Evolutionary conservation across 345 rosid genomes (phyloP), one percentile per base, ranked within the genome.

Genomic region (Populus nigra): DNA sequence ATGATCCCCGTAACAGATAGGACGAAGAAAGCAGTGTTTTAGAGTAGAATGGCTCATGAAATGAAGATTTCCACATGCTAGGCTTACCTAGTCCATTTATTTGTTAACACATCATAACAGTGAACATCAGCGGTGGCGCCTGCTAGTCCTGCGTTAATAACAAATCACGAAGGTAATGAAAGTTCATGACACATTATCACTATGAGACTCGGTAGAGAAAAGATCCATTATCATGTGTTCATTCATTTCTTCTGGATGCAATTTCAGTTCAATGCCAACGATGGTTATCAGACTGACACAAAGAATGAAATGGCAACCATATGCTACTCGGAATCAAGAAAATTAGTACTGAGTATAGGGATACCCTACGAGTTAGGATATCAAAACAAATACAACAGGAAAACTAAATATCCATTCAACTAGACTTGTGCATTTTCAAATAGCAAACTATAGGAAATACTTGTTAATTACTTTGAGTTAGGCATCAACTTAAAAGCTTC

Each of bases 71-170:
- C 65, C 65, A 23, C 65, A 57, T 75, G 38, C 55, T 61, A 70
- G 41, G 73, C 91, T 85, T 86, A 93, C 99, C 98, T 91, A 57
- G 97, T 90, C 99, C 99, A 96, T 85, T 91, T 92, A 86, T 93
- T 93, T 57, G 94, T 84, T 85, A 93, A 84, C 5, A 96, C 97
- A 82, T 96, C 98, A 84, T 92, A 96, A 84, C 96, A 93, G 79
- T 96, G 99, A 20, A 95, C 97, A 86, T 95, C 99, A 73, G 99
- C 99, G 4, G 98, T 95, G 33, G 99, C 99, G 83, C 99, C 99
- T 36, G 99, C 97, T 76, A 95, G 82, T 77, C 98, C 99, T 95
- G 94, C 83, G 78, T 78, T 80, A 62, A 41, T 83, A 83, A 81
- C 74, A 78, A 61, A 76, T 57, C 29, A 53, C 11, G 49, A 33